Percentiles rank a stretch among this genome's conserved stretches.
phyloP scores from a whole-genome alignment of 1,139 yeast species.

The Saccharomycopsis hybrid region DNA sequence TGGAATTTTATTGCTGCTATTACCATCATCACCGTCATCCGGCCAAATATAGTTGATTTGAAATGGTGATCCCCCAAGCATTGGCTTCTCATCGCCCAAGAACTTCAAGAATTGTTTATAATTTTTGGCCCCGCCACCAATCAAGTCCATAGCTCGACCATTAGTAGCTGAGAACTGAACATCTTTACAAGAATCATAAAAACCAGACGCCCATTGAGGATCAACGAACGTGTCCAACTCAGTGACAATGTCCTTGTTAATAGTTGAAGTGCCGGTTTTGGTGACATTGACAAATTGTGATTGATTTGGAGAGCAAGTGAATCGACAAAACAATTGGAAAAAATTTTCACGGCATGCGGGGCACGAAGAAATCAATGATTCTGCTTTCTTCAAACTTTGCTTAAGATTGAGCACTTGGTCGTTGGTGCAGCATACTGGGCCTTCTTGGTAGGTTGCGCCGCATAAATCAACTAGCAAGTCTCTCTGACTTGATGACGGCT shows the following conservation, averaged over 20 bases:
- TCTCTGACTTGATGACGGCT: slow-evolving; percentile 41
- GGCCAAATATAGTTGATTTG: slow-evolving; percentile 73
- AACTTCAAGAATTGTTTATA: slow-evolving; percentile 72
- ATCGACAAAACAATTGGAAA: slow-evolving; percentile 76
- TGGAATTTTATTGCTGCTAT: slow-evolving; percentile 29
- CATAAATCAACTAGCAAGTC: slow-evolving; percentile 53
- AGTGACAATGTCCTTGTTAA: slow-evolving; percentile 56
- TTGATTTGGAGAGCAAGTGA: slow-evolving; percentile 88
- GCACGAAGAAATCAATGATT: slow-evolving; percentile 78
- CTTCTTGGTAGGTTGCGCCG: slow-evolving; percentile 55
- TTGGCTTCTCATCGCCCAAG: slow-evolving; percentile 88
- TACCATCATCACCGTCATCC: slow-evolving; percentile 17
- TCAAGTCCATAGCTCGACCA: slow-evolving; percentile 93
- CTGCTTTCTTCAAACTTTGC: slow-evolving; percentile 63
- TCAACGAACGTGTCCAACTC: slow-evolving; percentile 64
- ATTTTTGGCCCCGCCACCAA: slow-evolving; percentile 91
- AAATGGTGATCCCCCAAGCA: slow-evolving; percentile 92
- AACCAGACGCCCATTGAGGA: slow-evolving; percentile 50
- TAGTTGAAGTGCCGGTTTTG: slow-evolving; percentile 45
- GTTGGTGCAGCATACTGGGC: slow-evolving; percentile 47
- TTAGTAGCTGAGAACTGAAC: slow-evolving; percentile 92
- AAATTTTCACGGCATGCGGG: slow-evolving; percentile 92
- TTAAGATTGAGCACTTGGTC: slow-evolving; percentile 43
- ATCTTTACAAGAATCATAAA: slow-evolving; percentile 80
- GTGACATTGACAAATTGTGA: slow-evolving; percentile 66